phyloP scores from a whole-genome alignment of 2,329 filamentous ascomycete species.

The Emericellopsis atlantica region DNA sequence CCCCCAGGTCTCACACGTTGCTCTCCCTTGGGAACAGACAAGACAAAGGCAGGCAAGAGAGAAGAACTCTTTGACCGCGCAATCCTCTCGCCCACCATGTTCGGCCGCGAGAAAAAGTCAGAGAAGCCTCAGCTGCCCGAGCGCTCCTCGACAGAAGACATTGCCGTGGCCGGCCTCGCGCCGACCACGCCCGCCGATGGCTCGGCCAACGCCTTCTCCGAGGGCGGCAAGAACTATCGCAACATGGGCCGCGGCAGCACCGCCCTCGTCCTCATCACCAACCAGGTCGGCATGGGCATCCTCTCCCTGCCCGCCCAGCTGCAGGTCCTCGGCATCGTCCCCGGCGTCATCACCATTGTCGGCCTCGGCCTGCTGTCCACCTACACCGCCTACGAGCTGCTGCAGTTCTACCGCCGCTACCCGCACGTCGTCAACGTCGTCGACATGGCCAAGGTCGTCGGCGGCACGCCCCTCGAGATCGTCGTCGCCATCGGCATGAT shows the following conservation, averaged over 20 bases:
- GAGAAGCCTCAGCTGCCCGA: neutral
- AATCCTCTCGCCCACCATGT: neutral
- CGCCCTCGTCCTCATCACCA: slow-evolving; percentile 17
- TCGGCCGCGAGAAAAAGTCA: neutral
- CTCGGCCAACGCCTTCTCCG: neutral
- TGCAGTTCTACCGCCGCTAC: slow-evolving; percentile 57
- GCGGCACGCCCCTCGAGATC: slow-evolving; percentile 13
- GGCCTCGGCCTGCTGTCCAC: slow-evolving; percentile 54
- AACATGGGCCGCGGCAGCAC: slow-evolving; percentile 21
- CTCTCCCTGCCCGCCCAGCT: slow-evolving; percentile 64
- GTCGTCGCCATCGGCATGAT: slow-evolving; percentile 46
- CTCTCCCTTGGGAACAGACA: too few relatives aligned
- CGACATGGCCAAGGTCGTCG: slow-evolving; percentile 49
- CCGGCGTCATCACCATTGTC: slow-evolving; percentile 55
- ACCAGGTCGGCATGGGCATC: slow-evolving; percentile 24
- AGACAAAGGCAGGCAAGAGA: too few relatives aligned
- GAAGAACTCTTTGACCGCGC: too few relatives aligned
- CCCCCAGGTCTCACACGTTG: too few relatives aligned
- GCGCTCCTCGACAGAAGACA: neutral
- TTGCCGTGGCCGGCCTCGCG: neutral
- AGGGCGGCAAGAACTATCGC: slow-evolving; percentile 15
- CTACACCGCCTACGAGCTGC: slow-evolving; percentile 33
- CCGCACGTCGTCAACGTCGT: slow-evolving; percentile 59
- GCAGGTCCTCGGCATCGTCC: slow-evolving; percentile 53
- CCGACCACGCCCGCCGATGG: neutral